These are phyloP conservation scores for Dalechampia spathulata DNA, from an alignment of 441 rosid species.

Conservation along the genomic window DNA sequence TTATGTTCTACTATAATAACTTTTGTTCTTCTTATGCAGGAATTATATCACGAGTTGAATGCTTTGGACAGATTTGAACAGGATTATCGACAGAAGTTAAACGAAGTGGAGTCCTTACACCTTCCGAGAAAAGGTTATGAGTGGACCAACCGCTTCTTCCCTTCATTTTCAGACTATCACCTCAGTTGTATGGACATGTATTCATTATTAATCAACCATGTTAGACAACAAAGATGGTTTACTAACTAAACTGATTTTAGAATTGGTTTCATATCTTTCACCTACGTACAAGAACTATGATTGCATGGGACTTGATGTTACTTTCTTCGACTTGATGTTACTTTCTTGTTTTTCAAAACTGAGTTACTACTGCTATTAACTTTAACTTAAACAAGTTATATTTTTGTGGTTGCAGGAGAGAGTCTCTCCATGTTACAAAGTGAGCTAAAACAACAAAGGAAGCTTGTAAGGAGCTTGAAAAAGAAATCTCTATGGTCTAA, in stretches of 20 bases:
- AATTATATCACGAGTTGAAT: constrained; percentile 73
- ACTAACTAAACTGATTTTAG: too few relatives aligned
- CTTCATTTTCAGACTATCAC: constrained; percentile 12
- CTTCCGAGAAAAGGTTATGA: constrained; percentile 66
- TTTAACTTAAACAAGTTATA: too few relatives aligned
- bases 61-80: constrained; percentile 80
- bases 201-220: constrained; percentile 15
- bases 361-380: too few relatives aligned
- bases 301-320: too few relatives aligned
- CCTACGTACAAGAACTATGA: too few relatives aligned
- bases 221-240: too few relatives aligned
- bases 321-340: too few relatives aligned
- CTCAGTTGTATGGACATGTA: background rate
- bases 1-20: constrained; percentile 9
- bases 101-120: constrained; percentile 62
- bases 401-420: constrained; percentile 49
- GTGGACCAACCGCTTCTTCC: constrained; percentile 1
- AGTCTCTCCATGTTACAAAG: constrained; percentile 43
- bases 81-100: constrained; percentile 53
- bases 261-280: too few relatives aligned
- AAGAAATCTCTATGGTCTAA: constrained; percentile 62
- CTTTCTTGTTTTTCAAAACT: too few relatives aligned
- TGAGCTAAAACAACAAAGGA: constrained; percentile 72
- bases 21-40: constrained; percentile 37
- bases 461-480: constrained; percentile 55